These are phyloP conservation scores for Cetradonia linearis DNA, from an alignment of 495 filamentous ascomycete genomes.

Conservation along the genomic window DNA sequence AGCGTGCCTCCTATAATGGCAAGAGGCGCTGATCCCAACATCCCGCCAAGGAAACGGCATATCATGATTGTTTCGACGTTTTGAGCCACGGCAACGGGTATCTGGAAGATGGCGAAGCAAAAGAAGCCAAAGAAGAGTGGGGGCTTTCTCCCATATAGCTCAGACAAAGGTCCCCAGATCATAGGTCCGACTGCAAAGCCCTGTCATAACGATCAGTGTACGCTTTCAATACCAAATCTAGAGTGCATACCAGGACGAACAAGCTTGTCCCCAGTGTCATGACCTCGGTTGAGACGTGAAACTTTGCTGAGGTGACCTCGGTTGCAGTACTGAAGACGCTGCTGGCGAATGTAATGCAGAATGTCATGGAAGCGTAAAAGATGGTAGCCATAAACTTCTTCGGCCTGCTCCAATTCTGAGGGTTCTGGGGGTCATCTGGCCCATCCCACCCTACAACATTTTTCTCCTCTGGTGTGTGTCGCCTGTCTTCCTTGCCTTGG, in stretches of 20 bases:
- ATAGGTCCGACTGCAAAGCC: conserved; percentile 43
- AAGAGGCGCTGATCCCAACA: conserved; percentile 48
- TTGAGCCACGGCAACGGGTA: conserved; percentile 44
- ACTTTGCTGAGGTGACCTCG: conserved; percentile 35
- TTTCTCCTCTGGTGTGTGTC: conserved; percentile 6
- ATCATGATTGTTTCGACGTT: conserved; percentile 46
- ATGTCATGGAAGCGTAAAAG: conserved; percentile 46
- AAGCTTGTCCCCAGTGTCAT: conserved; percentile 44
- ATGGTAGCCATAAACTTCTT: conserved; percentile 65
- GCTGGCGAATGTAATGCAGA: conserved; percentile 50
- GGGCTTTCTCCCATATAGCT: conserved; percentile 58
- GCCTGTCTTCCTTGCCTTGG: neutral
- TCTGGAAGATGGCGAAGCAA: conserved; percentile 44
- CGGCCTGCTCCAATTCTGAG: conserved; percentile 50
- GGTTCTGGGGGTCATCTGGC: conserved; percentile 61
- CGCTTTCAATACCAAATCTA: no score
- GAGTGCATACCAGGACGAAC: conserved; percentile 38
- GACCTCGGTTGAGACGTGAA: conserved; percentile 39
- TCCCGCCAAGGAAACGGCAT: conserved; percentile 45
- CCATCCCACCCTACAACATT: conserved; percentile 42
- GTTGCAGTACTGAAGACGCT: conserved; percentile 48
- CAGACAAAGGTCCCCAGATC: conserved; percentile 60
- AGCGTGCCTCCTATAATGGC: conserved; percentile 52
- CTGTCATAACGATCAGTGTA: conserved; percentile 6
- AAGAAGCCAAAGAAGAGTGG: conserved; percentile 43